Conservation (phyloP, 2,329 filamentous ascomycete species). For the Aspergillus latus region DNA sequence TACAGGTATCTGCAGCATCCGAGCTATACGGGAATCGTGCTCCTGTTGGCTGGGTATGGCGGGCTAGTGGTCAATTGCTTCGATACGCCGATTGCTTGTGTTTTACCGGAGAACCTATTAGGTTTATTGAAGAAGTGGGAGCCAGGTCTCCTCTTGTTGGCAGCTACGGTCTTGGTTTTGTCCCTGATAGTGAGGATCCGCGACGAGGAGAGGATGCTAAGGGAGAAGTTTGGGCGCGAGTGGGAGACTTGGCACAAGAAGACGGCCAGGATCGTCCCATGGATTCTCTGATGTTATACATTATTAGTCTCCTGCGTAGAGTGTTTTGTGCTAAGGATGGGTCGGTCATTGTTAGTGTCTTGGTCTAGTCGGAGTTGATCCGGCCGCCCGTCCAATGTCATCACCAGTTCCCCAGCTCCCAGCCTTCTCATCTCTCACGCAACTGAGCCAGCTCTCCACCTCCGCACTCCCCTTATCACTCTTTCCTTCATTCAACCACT, state of each 20-base stretch:
- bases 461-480: not conserved
- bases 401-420: conserved; percentile 5
- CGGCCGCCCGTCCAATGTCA: not conserved
- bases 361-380: conserved; percentile 14
- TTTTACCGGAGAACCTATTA: conserved; percentile 23
- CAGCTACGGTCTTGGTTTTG: conserved; percentile 13
- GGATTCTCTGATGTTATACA: conserved; percentile 23
- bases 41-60: conserved; percentile 28
- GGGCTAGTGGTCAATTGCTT: conserved; percentile 35
- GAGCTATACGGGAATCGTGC: conserved; percentile 49
- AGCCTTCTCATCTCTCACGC: not conserved
- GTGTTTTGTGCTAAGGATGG: too few relatives aligned
- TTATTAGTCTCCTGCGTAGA: too few relatives aligned
- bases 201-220: conserved; percentile 55
- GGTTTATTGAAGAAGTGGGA: conserved; percentile 18
- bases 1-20: conserved; percentile 55
- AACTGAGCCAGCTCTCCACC: not conserved
- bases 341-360: too few relatives aligned
- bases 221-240: conserved; percentile 45
- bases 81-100: conserved; percentile 44
- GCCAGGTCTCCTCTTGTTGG: not conserved
- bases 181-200: conserved; percentile 39
- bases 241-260: conserved; percentile 52
- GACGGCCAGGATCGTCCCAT: conserved; percentile 54
- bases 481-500: not conserved